These are phyloP conservation scores for Chalara sp. DNA, from an alignment of 2,329 filamentous ascomycete genomes.

Conservation along the genomic window DNA sequence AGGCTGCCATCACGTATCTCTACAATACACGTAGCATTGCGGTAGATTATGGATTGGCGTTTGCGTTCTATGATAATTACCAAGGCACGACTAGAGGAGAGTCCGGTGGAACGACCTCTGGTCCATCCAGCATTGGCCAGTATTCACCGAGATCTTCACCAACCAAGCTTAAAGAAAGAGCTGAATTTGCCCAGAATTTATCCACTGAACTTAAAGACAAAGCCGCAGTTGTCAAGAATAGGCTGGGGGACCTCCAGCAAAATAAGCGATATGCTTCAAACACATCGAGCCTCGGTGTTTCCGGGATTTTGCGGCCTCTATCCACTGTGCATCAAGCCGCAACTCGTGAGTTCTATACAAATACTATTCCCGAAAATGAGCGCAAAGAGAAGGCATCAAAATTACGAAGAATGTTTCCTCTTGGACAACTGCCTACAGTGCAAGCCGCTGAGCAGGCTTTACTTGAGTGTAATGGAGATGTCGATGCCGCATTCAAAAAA, in stretches of 20 bases:
- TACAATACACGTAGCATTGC: not conserved
- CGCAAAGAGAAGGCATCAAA: not conserved
- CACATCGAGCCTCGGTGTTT: not conserved
- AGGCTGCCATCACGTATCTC: not conserved
- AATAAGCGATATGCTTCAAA: not conserved
- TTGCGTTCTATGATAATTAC: not conserved
- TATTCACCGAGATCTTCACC: not conserved
- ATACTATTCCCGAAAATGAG: not conserved
- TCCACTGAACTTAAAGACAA: not conserved
- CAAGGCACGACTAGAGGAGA: not conserved
- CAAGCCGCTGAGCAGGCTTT: not conserved
- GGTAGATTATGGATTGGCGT: not conserved
- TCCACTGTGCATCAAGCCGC: not conserved
- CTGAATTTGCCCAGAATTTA: not conserved
- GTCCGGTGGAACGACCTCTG: not conserved
- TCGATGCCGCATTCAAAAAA: not conserved
- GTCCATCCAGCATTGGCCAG: not conserved
- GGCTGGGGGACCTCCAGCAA: not conserved
- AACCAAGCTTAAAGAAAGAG: not conserved
- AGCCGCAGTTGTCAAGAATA: not conserved
- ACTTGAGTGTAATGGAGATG: not conserved
- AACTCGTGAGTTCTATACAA: not conserved
- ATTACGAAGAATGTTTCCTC: not conserved
- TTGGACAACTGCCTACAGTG: not conserved
- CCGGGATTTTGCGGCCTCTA: not conserved